A percentile compares a stretch with the other conserved stretches of the same genome.
phyloP scores from a whole-genome alignment of 2,329 filamentous ascomycete species.

The Blastomyces parvus region DNA sequence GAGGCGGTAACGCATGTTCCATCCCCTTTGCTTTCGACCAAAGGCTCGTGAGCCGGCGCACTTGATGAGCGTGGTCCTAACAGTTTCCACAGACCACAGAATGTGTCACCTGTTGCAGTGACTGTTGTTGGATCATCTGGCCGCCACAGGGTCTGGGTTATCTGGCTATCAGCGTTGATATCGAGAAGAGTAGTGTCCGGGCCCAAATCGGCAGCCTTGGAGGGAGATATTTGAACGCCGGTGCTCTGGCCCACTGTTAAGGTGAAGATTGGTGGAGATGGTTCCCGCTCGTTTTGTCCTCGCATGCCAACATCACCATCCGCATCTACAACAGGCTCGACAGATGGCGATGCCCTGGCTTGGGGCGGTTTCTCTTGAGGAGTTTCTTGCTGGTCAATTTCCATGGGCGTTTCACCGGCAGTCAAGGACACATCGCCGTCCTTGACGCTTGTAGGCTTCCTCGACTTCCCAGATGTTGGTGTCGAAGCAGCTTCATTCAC shows the following conservation, averaged over 20 bases:
- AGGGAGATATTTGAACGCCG: conserved; percentile 40
- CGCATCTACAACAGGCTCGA: conserved; percentile 29
- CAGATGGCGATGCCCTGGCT: conserved; percentile 18
- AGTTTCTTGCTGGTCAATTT: conserved; percentile 32
- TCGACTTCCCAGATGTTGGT: conserved; percentile 25
- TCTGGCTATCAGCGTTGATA: conserved; percentile 29
- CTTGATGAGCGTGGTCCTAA: conserved; percentile 20
- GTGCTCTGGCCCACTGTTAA: conserved; percentile 38
- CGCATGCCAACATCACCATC: conserved; percentile 38
- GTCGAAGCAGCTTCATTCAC: conserved; percentile 23
- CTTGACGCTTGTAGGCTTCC: conserved; percentile 25
- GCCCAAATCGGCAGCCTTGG: conserved; percentile 40
- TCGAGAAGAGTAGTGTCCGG: conserved; percentile 37
- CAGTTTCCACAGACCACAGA: conserved; percentile 39
- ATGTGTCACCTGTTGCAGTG: conserved; percentile 35
- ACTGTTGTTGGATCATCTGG: conserved; percentile 36
- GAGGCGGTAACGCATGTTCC: conserved; percentile 35
- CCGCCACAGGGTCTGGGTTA: conserved; percentile 37
- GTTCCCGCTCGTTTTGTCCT: conserved; percentile 24
- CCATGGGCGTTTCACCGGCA: conserved; percentile 30
- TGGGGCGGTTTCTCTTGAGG: conserved; percentile 22
- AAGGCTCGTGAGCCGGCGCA: conserved; percentile 27
- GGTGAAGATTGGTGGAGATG: conserved; percentile 29
- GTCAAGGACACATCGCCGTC: conserved; percentile 24
- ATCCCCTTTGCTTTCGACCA: conserved; percentile 29